Evolutionary conservation across 1,284 basidiomycete genomes (phyloP).

Genomic region (Ceratobasidium sp.): DNA sequence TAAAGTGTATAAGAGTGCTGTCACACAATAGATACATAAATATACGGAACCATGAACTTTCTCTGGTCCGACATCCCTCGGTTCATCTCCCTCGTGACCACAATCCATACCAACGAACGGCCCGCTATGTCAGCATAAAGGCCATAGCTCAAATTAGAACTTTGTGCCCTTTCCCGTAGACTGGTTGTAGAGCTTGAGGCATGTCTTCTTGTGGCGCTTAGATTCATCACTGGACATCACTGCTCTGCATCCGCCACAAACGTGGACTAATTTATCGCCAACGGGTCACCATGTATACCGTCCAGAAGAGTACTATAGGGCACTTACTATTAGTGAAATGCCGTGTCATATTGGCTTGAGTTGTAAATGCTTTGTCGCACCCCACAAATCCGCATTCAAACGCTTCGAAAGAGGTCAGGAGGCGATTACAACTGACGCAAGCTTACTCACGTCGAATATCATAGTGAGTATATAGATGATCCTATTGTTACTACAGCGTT

Average conservation of each 20-base stretch:
- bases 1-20: too few species aligned
- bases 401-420: neutral
- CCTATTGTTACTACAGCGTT: neutral
- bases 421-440: neutral
- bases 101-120: too few species aligned
- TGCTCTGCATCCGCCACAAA: neutral
- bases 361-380: neutral
- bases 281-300: neutral
- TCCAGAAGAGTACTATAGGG: neutral
- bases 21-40: too few species aligned
- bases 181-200: neutral
- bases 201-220: constrained; percentile 15
- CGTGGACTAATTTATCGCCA: constrained; percentile 9
- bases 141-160: neutral
- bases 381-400: neutral
- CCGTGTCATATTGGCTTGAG: neutral
- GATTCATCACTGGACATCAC: neutral
- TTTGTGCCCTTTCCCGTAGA: neutral
- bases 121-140: too few species aligned
- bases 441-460: constrained; percentile 8
- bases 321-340: neutral
- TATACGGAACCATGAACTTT: too few species aligned
- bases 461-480: constrained; percentile 7
- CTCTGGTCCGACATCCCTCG: too few species aligned
- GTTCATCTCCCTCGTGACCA: too few species aligned